Percentiles rank a stretch among this genome's conserved stretches.
phyloP scores from a whole-genome alignment of 208 protist species.

The Crithidia sp. region DNA sequence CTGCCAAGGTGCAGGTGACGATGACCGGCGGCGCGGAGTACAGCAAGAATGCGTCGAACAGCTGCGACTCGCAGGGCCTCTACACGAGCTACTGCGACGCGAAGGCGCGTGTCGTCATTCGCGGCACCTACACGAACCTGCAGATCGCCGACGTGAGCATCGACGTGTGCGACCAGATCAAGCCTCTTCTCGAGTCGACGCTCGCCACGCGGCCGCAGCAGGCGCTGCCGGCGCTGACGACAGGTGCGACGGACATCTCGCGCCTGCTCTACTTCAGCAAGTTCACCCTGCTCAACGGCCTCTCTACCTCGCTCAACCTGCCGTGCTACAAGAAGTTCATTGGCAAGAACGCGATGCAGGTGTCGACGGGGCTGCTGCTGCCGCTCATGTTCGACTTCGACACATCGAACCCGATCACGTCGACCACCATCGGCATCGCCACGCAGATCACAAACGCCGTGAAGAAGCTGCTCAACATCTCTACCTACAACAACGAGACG shows the following conservation, averaged over 20 bases:
- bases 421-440: constrained; percentile 6
- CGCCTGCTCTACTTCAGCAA: constrained; percentile 8
- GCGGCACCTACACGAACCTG: background rate
- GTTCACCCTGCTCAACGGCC: background rate
- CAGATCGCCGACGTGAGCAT: constrained; percentile 4
- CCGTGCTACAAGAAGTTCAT: background rate
- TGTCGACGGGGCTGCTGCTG: constrained; percentile 6
- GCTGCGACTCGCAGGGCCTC: constrained; percentile 4
- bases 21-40: constrained; percentile 6
- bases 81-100: constrained; percentile 1
- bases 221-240: background rate
- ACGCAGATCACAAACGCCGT: background rate
- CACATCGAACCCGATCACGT: background rate
- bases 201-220: background rate
- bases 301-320: background rate
- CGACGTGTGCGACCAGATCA: constrained; percentile 6
- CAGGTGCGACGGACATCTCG: constrained; percentile 4
- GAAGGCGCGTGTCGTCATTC: constrained; percentile 10
- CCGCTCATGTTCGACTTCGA: constrained; percentile 12
- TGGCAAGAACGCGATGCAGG: constrained; percentile 18
- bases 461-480: constrained; percentile 17
- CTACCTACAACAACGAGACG: constrained; percentile 14
- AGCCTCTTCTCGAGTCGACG: background rate
- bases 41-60: background rate
- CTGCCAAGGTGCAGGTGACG: constrained; percentile 11